A percentile compares a stretch with the other conserved stretches of the same genome.
These are phyloP conservation scores for Suillus plorans DNA, from an alignment of 768 basidiomycete genomes.

Conservation along the genomic window DNA sequence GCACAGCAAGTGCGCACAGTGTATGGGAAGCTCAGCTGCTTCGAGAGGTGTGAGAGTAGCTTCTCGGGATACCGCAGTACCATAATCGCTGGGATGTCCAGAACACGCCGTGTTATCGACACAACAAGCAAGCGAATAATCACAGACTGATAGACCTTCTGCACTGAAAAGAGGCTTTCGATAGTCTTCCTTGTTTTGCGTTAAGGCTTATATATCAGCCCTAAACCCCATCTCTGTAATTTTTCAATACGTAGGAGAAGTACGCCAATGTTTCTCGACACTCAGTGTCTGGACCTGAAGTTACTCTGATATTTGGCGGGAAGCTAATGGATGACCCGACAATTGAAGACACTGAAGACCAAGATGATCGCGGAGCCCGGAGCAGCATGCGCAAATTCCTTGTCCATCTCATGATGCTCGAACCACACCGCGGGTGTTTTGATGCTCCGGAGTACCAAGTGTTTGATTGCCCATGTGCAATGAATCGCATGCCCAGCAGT, in stretches of 20 bases:
- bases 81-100: constrained; percentile 4
- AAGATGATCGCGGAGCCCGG: neutral
- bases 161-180: neutral
- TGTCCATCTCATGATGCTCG: neutral
- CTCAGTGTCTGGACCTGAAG: neutral
- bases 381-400: neutral
- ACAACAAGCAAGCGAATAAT: constrained; percentile 1
- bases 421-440: neutral
- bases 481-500: neutral
- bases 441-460: neutral
- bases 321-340: neutral
- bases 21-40: neutral
- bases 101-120: constrained; percentile 2
- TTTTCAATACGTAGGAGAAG: neutral
- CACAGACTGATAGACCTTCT: neutral
- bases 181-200: neutral
- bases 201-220: neutral
- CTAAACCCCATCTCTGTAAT: neutral
- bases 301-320: neutral
- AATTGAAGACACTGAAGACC: neutral
- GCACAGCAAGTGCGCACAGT: neutral
- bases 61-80: constrained; percentile 6
- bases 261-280: neutral
- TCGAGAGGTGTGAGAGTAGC: constrained; percentile 3
- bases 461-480: neutral